These are phyloP conservation scores for Xerophyta viscosa DNA, from an alignment of 106 monocot genomes.

Conservation along the genomic window DNA sequence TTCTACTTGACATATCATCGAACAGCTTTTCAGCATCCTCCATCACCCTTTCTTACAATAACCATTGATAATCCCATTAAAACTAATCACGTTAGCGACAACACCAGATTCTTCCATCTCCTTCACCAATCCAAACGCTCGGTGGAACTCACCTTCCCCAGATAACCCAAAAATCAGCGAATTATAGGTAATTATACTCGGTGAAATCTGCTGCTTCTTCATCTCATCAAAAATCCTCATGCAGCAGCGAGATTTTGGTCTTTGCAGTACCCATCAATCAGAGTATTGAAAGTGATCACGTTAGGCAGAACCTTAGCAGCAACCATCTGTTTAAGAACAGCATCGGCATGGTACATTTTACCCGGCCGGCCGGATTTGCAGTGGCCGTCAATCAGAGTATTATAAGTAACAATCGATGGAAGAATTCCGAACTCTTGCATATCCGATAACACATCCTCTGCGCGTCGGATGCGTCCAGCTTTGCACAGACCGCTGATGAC, in stretches of 20 bases:
- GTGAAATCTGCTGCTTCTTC: constrained; percentile 41
- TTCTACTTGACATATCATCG: constrained; percentile 25
- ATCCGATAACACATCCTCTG: constrained; percentile 50
- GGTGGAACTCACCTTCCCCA: constrained; percentile 39
- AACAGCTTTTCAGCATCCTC: constrained; percentile 43
- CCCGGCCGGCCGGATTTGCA: constrained; percentile 46
- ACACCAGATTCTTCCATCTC: constrained; percentile 43
- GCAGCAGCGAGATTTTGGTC: constrained; percentile 49
- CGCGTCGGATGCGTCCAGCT: constrained; percentile 45
- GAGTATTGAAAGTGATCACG: constrained; percentile 60
- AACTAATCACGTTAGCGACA: constrained; percentile 53
- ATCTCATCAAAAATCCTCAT: constrained; percentile 66
- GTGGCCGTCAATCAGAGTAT: constrained; percentile 59
- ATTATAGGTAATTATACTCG: constrained; percentile 59
- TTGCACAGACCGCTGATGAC: constrained; percentile 54
- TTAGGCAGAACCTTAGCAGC: constrained; percentile 32
- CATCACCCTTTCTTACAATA: constrained; percentile 84
- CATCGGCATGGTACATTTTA: constrained; percentile 64
- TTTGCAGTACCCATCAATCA: constrained; percentile 81
- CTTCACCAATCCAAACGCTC: constrained; percentile 36
- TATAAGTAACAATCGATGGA: constrained; percentile 64
- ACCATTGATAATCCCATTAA: constrained; percentile 64
- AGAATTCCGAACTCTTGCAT: constrained; percentile 60
- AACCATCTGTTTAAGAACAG: constrained; percentile 63
- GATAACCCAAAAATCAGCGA: constrained; percentile 54